These are phyloP conservation scores for Graphilbum sp. DNA, from an alignment of 2,329 filamentous ascomycete genomes.

Conservation along the genomic window DNA sequence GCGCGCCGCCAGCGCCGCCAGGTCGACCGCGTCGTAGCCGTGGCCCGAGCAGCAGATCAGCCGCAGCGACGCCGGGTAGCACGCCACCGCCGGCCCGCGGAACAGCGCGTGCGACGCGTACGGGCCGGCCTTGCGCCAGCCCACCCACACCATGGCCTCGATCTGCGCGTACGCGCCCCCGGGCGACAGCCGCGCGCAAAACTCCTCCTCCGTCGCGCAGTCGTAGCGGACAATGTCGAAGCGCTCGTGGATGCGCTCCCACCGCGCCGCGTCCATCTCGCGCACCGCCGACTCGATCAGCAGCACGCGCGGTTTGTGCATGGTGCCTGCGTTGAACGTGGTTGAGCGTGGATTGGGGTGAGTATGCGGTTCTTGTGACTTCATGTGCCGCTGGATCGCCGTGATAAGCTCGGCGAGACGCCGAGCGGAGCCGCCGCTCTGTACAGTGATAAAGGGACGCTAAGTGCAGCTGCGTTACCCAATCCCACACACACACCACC, in stretches of 20 bases:
- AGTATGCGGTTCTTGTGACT: too few relatives aligned
- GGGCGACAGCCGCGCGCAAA: slow-evolving; percentile 12
- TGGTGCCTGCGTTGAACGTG: background rate
- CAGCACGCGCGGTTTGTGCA: background rate
- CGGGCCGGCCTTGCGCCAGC: slow-evolving; percentile 16
- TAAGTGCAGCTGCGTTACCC: too few relatives aligned
- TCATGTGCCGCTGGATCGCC: too few relatives aligned
- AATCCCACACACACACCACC: too few relatives aligned
- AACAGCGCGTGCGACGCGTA: slow-evolving; percentile 14
- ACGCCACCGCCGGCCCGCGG: slow-evolving; percentile 9
- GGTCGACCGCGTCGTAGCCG: slow-evolving; percentile 13
- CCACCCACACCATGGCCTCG: slow-evolving; percentile 15
- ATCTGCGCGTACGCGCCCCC: slow-evolving; percentile 14
- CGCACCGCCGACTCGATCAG: slow-evolving; percentile 1
- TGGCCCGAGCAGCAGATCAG: slow-evolving; percentile 12
- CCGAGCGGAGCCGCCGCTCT: too few relatives aligned
- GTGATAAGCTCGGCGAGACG: too few relatives aligned
- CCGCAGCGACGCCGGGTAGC: slow-evolving; percentile 10
- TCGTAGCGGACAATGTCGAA: slow-evolving; percentile 10
- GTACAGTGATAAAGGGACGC: too few relatives aligned
- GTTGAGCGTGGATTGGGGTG: too few relatives aligned
- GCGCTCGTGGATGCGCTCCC: background rate
- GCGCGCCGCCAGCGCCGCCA: slow-evolving; percentile 7
- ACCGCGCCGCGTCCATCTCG: background rate
- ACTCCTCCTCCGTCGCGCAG: slow-evolving; percentile 10